Evolutionary conservation across 2,329 filamentous ascomycete genomes (phyloP), one percentile per base, ranked within the genome.

Genomic region (Scopulariopsis brevicaulis): DNA sequence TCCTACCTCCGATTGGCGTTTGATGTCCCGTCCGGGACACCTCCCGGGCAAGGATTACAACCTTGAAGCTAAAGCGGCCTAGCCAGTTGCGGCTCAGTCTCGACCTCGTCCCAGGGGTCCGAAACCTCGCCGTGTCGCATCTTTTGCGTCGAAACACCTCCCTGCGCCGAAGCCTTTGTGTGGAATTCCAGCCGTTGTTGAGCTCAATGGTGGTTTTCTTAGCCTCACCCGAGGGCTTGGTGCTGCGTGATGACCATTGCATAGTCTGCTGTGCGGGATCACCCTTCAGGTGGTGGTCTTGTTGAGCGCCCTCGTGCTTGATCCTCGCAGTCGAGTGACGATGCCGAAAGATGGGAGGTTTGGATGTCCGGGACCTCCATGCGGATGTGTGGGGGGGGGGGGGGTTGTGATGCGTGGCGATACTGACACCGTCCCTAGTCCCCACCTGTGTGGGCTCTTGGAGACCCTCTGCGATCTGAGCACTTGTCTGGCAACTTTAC

Each of bases 101-200:
- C 50, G 34, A 55, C 55, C 32, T 58, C 50, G 8, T n/a, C 25
- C 48, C 56, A 58, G 56, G 56, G 56, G 56, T n/a, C 35, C 73
- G 74, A 77, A 77, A 77, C 75, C 66, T 62, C 62, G 65, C 67
- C 66, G 58, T 73, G 75, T 77, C 73, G 69, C 75, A 77, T 69
- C 64, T 70, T 64, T 77, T 77, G 75, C 74, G 70, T 77, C 75
- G 77, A 69, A 65, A 50, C 12, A 40, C 20, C n/a, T 62, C 62
- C 68, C 60, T 65, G 61, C 60, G 63, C 63, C 60, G 64, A 60
- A 52, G 61, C 60, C 59, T 18, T 6, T 22, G 14, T 22, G n/a
- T 18, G 18, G 35, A 18, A 54, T 11, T 34, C n/a, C 18, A 40
- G n/a, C 3, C 15, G 12, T 35, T 14, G 34, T 5, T 34, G 14